Conservation (phyloP, 1,284 basidiomycete genomes). For the Trichosporon ovoides region DNA sequence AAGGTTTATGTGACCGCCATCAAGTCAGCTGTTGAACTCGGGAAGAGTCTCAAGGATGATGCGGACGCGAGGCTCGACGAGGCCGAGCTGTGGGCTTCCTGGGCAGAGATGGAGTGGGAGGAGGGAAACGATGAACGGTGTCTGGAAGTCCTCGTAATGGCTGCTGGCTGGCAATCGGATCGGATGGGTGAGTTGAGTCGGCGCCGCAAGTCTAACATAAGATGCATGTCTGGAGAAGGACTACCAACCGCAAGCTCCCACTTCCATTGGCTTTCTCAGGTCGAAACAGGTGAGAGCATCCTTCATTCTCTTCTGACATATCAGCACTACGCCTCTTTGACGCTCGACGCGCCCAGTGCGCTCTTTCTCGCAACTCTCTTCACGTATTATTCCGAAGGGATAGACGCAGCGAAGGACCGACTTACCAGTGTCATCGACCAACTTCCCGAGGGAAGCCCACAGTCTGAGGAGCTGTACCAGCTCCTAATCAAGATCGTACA, state of each 20-base stretch:
- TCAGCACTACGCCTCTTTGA: slow-evolving; percentile 20
- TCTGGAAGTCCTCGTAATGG: slow-evolving; percentile 30
- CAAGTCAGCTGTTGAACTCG: slow-evolving; percentile 32
- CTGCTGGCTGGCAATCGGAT: slow-evolving; percentile 20
- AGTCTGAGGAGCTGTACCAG: slow-evolving; percentile 45
- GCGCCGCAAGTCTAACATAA: background rate
- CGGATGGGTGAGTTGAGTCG: slow-evolving; percentile 9
- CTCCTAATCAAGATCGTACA: slow-evolving; percentile 44
- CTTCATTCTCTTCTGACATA: background rate
- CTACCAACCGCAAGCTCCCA: slow-evolving; percentile 6
- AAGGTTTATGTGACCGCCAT: slow-evolving; percentile 70
- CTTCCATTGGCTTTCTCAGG: slow-evolving; percentile 32
- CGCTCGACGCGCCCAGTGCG: slow-evolving; percentile 13
- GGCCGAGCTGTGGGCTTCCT: slow-evolving; percentile 70
- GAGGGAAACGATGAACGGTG: slow-evolving; percentile 23
- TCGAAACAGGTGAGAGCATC: slow-evolving; percentile 27
- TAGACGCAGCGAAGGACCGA: slow-evolving; percentile 21
- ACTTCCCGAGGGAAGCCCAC: slow-evolving; percentile 22
- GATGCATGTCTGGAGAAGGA: background rate
- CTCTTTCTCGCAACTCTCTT: slow-evolving; percentile 34
- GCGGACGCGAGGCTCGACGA: slow-evolving; percentile 25
- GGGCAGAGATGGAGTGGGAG: slow-evolving; percentile 76
- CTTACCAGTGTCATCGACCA: slow-evolving; percentile 16
- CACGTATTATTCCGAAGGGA: slow-evolving; percentile 24
- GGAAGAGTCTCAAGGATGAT: slow-evolving; percentile 6